Conservation (phyloP, 1,284 basidiomycete genomes). For the Ceratobasidium sp. region DNA sequence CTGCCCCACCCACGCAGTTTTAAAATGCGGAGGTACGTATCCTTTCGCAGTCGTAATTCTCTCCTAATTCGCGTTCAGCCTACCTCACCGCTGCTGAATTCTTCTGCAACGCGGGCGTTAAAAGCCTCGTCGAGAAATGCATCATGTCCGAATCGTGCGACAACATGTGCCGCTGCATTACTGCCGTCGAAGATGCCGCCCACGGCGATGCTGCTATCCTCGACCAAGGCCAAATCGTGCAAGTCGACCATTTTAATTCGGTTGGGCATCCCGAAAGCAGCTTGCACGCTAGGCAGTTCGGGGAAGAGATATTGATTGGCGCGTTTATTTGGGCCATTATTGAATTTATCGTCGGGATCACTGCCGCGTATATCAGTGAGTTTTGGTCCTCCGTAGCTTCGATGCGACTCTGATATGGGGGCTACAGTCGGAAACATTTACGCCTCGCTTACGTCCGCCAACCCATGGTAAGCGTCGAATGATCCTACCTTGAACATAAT, state of each 20-base stretch:
- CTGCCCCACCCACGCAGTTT: neutral
- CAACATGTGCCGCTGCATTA: conserved; percentile 9
- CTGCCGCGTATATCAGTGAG: neutral
- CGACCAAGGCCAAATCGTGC: neutral
- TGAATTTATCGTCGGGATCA: neutral
- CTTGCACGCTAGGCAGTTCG: neutral
- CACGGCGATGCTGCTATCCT: neutral
- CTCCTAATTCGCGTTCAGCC: neutral
- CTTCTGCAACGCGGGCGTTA: neutral
- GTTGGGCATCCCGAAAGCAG: neutral
- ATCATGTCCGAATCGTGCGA: conserved; percentile 14
- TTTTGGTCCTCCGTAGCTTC: neutral
- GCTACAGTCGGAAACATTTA: neutral
- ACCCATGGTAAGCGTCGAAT: neutral
- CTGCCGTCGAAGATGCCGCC: neutral
- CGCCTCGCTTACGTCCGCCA: neutral
- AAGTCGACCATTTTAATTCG: neutral
- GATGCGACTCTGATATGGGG: neutral
- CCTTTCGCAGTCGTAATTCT: too few relatives aligned
- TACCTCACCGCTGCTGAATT: conserved; percentile 1
- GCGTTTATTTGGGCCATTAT: neutral
- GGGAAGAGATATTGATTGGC: neutral
- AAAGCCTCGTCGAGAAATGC: conserved; percentile 5
- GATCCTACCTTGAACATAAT: neutral
- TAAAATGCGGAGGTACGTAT: neutral